Base-by-base conservation (phyloP, 2,329 filamentous ascomycete genomes). In the Xylariaceae sp. region DNA sequence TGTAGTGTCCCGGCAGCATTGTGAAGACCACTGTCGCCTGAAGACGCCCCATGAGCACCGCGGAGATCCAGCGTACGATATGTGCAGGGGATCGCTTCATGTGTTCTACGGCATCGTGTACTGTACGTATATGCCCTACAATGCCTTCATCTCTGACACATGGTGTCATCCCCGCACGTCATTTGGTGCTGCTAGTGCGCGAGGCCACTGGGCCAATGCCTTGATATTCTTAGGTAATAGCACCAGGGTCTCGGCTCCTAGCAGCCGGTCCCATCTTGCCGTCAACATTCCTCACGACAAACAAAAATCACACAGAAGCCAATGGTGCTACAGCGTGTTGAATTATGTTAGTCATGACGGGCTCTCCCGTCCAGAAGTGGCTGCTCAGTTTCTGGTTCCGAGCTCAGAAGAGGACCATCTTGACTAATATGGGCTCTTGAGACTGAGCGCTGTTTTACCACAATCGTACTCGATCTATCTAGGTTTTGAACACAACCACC, bases 161-260 rank as follows among this genome's bases (percentile, higher is more conserved):
- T 63, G 58, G 58, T 59, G 56, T 37, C 50, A 63, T 65, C 62
- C 62, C 62, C 62, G 60, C 62, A 65, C 62, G 58, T 47, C 59
- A 64, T 65, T 63, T 46, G 60, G 60, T 60, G 61, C 60, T 65
- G 55, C 57, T 58, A 63, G 57, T 63, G 58, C 57, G 58, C 43
- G 40, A 62, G 48, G 54, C 43, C 48, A 53, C 55, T 40, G 44
- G 52, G 52, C 62, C 62, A 65, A 65, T 65, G 55, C 55, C 57
- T 63, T 56, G 54, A 63, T 58, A 54, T 61, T 57, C 52, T 65
- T 65, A 65, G 55, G 62, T 65, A 65, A 65, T 63, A 65, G 60
- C 54, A 64, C 56, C 47, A 58, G 59, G 55, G 55, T 55, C 56
- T 53, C 48, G 53, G 61, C 53, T 29, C 51, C 49, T 53, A 36